Conservation (phyloP, 768 basidiomycete species). For the Leccinellum rugosiceps region DNA sequence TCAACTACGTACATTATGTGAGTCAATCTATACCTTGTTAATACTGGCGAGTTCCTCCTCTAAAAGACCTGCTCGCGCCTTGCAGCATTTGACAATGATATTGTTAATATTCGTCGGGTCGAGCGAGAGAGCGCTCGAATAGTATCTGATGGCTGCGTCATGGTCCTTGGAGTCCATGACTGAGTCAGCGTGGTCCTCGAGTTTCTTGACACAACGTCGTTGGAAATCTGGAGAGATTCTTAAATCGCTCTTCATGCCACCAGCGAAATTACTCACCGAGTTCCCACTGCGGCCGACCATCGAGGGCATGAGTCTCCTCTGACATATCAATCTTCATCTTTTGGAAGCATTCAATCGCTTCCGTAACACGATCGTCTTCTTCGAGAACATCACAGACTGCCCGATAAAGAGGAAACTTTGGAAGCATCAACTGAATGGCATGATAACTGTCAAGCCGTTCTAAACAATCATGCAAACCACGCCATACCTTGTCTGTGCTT, state of each 20-base stretch:
- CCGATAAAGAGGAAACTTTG: not conserved
- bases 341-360: not conserved
- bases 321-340: not conserved
- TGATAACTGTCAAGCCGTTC: not conserved
- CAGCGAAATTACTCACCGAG: not conserved
- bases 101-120: not conserved
- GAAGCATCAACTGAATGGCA: not conserved
- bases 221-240: not conserved
- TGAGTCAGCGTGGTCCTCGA: not conserved
- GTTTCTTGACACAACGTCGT: not conserved
- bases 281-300: not conserved
- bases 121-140: not conserved
- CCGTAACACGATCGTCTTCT: not conserved
- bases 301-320: not conserved
- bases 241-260: not conserved
- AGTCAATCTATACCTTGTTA: not conserved
- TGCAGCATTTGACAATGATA: not conserved
- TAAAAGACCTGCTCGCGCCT: not conserved
- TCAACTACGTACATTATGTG: not conserved
- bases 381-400: not conserved
- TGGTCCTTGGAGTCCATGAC: not conserved
- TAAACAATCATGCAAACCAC: not conserved
- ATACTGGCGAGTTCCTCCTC: not conserved
- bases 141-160: not conserved
- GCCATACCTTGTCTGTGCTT: not conserved